Base-by-base conservation (phyloP, 495 filamentous ascomycete species). In the Entonaema liquescens region DNA sequence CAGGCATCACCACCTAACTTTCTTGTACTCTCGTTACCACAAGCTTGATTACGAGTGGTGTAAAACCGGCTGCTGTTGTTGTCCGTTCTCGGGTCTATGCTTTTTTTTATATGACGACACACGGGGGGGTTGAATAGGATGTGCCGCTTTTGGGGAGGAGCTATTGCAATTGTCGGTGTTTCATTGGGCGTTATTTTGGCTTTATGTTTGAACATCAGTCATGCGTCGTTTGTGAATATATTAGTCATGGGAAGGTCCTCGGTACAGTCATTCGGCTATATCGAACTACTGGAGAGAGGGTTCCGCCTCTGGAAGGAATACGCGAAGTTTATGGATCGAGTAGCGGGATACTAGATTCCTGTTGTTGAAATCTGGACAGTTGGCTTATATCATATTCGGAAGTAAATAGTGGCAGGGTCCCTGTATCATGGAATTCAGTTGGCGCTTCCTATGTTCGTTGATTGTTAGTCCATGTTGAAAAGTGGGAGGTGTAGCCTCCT, bases 161-260 rank as follows among this genome's bases (percentile, higher is more conserved):
- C 49, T 65, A 61, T 71, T 60, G 54, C 73, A 57, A 62, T 57
- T 58, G 67, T 36, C 65, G 73, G 75, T 75, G 75, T 75, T 77
- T 68, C 70, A 68, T 73, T 77, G 55, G 75, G 75, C 73, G 75
- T 77, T 77, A 42, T 66, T 26, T 73, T 47, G 61, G 47, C 31
- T 68, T 70, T 33, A 44, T 70, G 62, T 75, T 68, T 64, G 42
- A 49, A 65, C 69, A 67, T 47, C 59, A 28, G 58, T 58, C 56
- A 60, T 55, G 26, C 42, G 61, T 58, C 26, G 50, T 55, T 60
- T 64, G 59, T 47, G 60, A 62, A 62, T 71, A 61, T 68, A 25
- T 68, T 68, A 62, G 28, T 59, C 57, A 49, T 59, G 40, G 25
- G 36, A n/a, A 52, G 59, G 55, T 35, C 58, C 19, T 42, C 49